These are phyloP conservation scores for Alternaria sp. DNA, from an alignment of 2,329 filamentous ascomycete species.

Conservation along the genomic window DNA sequence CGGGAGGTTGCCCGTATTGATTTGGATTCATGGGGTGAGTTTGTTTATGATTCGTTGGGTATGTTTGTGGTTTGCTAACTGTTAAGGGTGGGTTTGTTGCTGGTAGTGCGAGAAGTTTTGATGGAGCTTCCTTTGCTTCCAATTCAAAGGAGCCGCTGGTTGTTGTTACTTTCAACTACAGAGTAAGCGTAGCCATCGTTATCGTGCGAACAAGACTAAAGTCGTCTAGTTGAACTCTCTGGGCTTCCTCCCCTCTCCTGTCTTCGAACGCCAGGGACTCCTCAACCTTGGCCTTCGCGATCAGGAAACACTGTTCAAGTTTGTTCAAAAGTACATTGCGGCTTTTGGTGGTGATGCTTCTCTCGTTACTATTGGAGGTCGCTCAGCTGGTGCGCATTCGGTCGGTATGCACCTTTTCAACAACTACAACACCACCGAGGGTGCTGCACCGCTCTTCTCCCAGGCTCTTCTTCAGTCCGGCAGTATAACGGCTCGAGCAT, in stretches of 20 bases:
- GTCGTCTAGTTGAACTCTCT: conserved; percentile 25
- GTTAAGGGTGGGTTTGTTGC: conserved; percentile 29
- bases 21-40: conserved; percentile 44
- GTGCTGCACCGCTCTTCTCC: conserved; percentile 35
- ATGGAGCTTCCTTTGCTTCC: conserved; percentile 38
- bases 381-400: conserved; percentile 48
- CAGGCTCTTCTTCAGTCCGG: conserved; percentile 42
- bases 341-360: conserved; percentile 52
- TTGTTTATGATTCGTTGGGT: background rate
- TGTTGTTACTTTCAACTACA: conserved; percentile 42
- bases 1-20: conserved; percentile 38
- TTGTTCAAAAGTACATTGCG: conserved; percentile 51
- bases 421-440: conserved; percentile 39
- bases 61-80: background rate
- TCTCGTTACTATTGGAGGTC: conserved; percentile 51
- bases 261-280: conserved; percentile 37
- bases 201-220: background rate
- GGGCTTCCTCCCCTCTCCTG: conserved; percentile 37
- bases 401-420: conserved; percentile 42
- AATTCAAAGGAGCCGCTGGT: conserved; percentile 36
- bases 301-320: conserved; percentile 41
- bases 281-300: conserved; percentile 42
- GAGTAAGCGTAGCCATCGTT: conserved; percentile 17
- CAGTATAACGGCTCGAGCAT: conserved; percentile 38
- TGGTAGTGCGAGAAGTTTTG: conserved; percentile 37